phyloP scores from a whole-genome alignment of 2,329 filamentous ascomycete species.

The Aspergillus bombycis region DNA sequence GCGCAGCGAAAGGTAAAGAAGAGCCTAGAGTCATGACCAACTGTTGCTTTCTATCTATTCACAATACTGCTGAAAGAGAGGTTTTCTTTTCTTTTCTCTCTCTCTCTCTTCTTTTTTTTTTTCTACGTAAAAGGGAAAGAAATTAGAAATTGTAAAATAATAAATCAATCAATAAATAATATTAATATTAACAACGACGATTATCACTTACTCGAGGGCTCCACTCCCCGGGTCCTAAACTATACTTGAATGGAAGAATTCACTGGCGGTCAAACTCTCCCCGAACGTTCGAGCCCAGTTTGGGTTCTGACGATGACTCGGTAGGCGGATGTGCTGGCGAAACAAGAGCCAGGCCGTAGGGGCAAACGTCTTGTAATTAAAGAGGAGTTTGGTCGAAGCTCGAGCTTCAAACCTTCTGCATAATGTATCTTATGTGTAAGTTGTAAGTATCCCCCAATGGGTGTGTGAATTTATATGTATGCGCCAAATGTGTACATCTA shows the following conservation, averaged over 20 bases:
- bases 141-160: background rate
- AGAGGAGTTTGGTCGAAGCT: background rate
- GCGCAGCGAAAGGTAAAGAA: background rate
- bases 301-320: slow-evolving; percentile 16
- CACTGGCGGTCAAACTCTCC: slow-evolving; percentile 23
- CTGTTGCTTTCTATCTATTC: background rate
- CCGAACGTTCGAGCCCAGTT: slow-evolving; percentile 25
- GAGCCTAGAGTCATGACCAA: background rate
- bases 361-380: background rate
- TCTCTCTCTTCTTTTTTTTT: background rate
- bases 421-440: background rate
- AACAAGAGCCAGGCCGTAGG: slow-evolving; percentile 5
- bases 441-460: background rate
- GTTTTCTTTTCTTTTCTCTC: too few species aligned
- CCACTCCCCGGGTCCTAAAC: slow-evolving; percentile 18
- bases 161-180: slow-evolving; percentile 1
- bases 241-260: slow-evolving; percentile 24
- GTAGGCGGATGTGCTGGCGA: slow-evolving; percentile 13
- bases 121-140: background rate
- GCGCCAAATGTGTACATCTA: background rate
- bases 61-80: background rate
- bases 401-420: background rate
- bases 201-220: slow-evolving; percentile 20
- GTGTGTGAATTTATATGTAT: background rate
- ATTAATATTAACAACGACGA: slow-evolving; percentile 5